A percentile compares a stretch with the other conserved stretches of the same genome.
Evolutionary conservation across 495 filamentous ascomycete species (phyloP).

Genomic region (Podospora sp.): DNA sequence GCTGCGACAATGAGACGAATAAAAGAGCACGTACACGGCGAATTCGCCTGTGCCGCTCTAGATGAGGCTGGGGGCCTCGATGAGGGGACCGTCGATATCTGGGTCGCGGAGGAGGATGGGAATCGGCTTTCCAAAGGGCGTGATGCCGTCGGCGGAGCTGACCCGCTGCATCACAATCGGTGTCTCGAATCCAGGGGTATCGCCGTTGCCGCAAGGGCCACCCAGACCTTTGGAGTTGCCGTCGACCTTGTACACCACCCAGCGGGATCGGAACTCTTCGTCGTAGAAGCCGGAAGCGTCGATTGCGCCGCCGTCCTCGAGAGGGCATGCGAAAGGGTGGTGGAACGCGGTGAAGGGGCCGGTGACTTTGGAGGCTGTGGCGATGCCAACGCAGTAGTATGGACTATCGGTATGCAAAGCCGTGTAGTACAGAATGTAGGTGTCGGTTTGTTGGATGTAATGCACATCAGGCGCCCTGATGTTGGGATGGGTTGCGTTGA

Average conservation of each 20-base stretch:
- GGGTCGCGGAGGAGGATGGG: slow-evolving; percentile 57
- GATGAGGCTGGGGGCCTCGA: slow-evolving; percentile 63
- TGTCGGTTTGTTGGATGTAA: too few species aligned
- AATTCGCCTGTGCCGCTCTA: slow-evolving; percentile 40
- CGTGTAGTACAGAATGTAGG: too few species aligned
- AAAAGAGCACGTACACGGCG: slow-evolving; percentile 57
- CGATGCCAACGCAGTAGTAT: slow-evolving; percentile 58
- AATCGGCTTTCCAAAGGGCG: slow-evolving; percentile 51
- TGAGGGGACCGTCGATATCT: slow-evolving; percentile 56
- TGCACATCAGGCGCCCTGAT: slow-evolving; percentile 57
- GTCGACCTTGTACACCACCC: slow-evolving; percentile 64
- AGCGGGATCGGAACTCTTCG: slow-evolving; percentile 49
- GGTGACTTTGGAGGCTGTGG: slow-evolving; percentile 43
- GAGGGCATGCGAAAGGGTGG: slow-evolving; percentile 52
- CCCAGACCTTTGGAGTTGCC: slow-evolving; percentile 60
- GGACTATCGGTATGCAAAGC: slow-evolving; percentile 29
- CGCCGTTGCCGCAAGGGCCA: slow-evolving; percentile 57
- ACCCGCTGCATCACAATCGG: slow-evolving; percentile 63
- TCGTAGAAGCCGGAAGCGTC: slow-evolving; percentile 59
- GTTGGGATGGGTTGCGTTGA: slow-evolving; percentile 26
- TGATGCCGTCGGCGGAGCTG: slow-evolving; percentile 50
- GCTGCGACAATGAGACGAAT: slow-evolving; percentile 59
- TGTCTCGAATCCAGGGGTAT: slow-evolving; percentile 52
- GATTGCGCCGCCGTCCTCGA: slow-evolving; percentile 58
- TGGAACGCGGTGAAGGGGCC: slow-evolving; percentile 55